phyloP scores from a whole-genome alignment of 1,284 basidiomycete genomes.

The Trichosporon asahii region DNA sequence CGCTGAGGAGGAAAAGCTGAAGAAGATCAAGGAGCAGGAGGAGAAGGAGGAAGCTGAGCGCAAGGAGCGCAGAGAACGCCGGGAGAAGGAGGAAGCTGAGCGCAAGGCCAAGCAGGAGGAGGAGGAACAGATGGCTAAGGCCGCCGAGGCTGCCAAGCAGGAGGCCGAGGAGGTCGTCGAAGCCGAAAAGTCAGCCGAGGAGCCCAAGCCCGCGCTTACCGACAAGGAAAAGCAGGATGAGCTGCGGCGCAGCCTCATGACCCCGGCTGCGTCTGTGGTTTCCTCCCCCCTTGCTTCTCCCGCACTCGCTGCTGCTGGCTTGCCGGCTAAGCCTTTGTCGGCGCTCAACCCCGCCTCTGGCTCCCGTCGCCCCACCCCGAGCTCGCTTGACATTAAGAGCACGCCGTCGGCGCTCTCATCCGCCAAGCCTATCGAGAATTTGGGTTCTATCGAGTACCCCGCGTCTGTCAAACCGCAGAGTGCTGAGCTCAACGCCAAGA shows the following conservation, averaged over 20 bases:
- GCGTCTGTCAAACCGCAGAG: constrained; percentile 77
- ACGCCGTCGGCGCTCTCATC: constrained; percentile 64
- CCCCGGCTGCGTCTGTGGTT: constrained; percentile 34
- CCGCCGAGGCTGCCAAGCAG: constrained; percentile 53
- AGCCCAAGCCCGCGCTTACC: constrained; percentile 50
- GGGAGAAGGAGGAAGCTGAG: constrained; percentile 32
- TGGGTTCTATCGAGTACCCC: constrained; percentile 76
- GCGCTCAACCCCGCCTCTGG: constrained; percentile 34
- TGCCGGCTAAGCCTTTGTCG: constrained; percentile 50
- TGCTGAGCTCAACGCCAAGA: constrained; percentile 77
- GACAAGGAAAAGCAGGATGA: constrained; percentile 36
- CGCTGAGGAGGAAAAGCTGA: constrained; percentile 46
- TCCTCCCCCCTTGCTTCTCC: constrained; percentile 43
- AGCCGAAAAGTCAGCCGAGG: constrained; percentile 37
- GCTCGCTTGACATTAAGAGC: constrained; percentile 63
- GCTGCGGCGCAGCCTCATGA: constrained; percentile 32
- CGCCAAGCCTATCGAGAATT: constrained; percentile 77
- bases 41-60: constrained; percentile 47
- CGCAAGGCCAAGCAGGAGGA: constrained; percentile 46
- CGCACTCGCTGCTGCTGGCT: constrained; percentile 43
- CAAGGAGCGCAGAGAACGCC: constrained; percentile 41
- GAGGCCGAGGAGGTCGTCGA: constrained; percentile 47
- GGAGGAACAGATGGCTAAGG: constrained; percentile 55
- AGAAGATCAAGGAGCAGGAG: constrained; percentile 44
- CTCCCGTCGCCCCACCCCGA: constrained; percentile 56